Evolutionary conservation across 495 filamentous ascomycete species (phyloP), one percentile per base, ranked within the genome.

Genomic region (Lasiosphaeris hirsuta): DNA sequence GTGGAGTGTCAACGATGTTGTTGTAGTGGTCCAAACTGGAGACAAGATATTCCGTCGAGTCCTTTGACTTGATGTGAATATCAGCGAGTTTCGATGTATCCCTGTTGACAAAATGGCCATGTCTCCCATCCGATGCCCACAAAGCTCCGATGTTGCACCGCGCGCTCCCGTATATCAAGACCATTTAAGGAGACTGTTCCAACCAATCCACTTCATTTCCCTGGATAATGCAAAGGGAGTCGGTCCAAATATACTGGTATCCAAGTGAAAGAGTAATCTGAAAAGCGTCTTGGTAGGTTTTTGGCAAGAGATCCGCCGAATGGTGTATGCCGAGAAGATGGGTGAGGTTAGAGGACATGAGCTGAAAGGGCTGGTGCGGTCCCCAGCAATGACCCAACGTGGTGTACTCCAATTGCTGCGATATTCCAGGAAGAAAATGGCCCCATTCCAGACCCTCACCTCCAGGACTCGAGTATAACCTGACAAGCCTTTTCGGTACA

Each of bases 221-320:
- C 33, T 61, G 59, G 43, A 57, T 61, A 44, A 61, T 71, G 64
- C 69, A 72, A 5, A 72, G 48, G 15, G 58, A 59, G 53, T 70
- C 70, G 13, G 72, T 66, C 71, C 71, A 74, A 11, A 72, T 47
- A 46, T 69, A 74, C 10, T 49, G 57, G 13, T 62, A 30, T 10
- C 63, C 63, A 0, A 70, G 59, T 1, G 37, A 10, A 2, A 48
- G 55, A n/a, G 62, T 54, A 3, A 69, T 50, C 10, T 59, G 19
- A n/a, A 68, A 61, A 2, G 62, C 63, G 33, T 68, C 9, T 10
- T 33, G 35, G 38, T 44, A 44, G 9, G 42, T 44, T 15, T 44
- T 44, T 9, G 42, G 42, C 8, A 44, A 17, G 42, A 44, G 7
- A 15, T 8, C 14, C 14, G 14, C 42, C 8, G 17, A 15, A 17